These are phyloP conservation scores for Elongisporangium anandrum DNA, from an alignment of 352 stramenopile genomes.

Conservation along the genomic window DNA sequence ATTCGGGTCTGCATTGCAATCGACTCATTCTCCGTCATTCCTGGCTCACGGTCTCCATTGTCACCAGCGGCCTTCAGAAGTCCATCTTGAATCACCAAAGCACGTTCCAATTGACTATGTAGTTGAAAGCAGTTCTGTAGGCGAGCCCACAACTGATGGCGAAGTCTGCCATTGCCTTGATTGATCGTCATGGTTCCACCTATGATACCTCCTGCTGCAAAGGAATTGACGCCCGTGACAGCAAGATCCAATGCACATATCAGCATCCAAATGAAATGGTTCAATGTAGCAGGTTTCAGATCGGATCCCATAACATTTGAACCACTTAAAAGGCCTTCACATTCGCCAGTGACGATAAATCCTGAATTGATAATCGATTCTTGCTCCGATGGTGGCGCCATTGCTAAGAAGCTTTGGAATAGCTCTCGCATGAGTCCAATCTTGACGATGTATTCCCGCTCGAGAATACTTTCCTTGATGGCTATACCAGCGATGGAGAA, in stretches of 20 bases:
- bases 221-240: conserved; percentile 22
- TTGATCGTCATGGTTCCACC: background rate
- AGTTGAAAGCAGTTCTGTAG: conserved; percentile 44
- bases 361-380: conserved; percentile 36
- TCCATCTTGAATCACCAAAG: conserved; percentile 24
- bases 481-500: conserved; percentile 12
- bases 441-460: conserved; percentile 33
- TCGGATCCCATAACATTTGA: background rate
- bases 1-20: conserved; percentile 24
- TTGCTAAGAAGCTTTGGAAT: conserved; percentile 40
- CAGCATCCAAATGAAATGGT: conserved; percentile 41
- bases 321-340: background rate
- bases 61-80: conserved; percentile 10
- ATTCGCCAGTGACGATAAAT: conserved; percentile 31
- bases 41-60: background rate
- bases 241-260: conserved; percentile 40
- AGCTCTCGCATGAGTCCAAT: conserved; percentile 43
- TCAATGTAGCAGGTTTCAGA: background rate
- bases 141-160: conserved; percentile 16
- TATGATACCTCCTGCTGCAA: background rate
- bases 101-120: conserved; percentile 29
- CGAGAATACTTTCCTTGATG: conserved; percentile 8
- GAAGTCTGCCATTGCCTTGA: conserved; percentile 2
- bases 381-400: conserved; percentile 20
- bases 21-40: conserved; percentile 17